Percentiles rank a stretch among this genome's conserved stretches.
Conservation (phyloP, 2,329 filamentous ascomycete genomes). For the Aspergillus viridinutans region DNA sequence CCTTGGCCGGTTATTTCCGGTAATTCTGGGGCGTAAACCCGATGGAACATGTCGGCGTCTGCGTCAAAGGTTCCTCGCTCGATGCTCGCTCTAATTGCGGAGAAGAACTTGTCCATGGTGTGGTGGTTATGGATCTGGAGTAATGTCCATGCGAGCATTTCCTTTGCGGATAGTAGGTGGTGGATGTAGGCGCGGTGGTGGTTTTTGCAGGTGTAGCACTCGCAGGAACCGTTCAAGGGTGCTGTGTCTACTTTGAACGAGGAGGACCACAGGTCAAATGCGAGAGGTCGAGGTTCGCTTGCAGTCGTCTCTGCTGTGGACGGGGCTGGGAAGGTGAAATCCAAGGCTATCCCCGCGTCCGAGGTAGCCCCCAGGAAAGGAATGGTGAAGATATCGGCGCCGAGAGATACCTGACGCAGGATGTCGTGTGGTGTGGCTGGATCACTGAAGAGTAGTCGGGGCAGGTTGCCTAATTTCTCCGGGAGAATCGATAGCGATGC, state of each 20-base stretch:
- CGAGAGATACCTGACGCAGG: slow-evolving; percentile 68
- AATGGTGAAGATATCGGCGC: slow-evolving; percentile 74
- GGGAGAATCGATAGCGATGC: slow-evolving; percentile 65
- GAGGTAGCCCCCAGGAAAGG: slow-evolving; percentile 71
- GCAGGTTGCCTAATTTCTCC: slow-evolving; percentile 56
- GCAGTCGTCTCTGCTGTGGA: not conserved
- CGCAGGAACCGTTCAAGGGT: slow-evolving; percentile 62
- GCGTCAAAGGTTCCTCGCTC: slow-evolving; percentile 50
- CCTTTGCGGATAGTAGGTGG: slow-evolving; percentile 82
- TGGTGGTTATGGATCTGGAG: slow-evolving; percentile 89
- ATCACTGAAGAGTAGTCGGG: slow-evolving; percentile 69
- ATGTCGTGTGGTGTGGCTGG: slow-evolving; percentile 70
- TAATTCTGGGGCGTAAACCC: slow-evolving; percentile 64
- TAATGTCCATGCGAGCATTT: slow-evolving; percentile 95
- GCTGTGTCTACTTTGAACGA: slow-evolving; percentile 57
- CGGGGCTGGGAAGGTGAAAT: slow-evolving; percentile 65
- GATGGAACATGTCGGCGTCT: slow-evolving; percentile 58
- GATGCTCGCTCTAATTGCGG: slow-evolving; percentile 63
- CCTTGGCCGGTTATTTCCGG: slow-evolving; percentile 72
- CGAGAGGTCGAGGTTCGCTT: slow-evolving; percentile 50
- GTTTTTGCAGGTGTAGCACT: slow-evolving; percentile 75
- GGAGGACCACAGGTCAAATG: slow-evolving; percentile 71
- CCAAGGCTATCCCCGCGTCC: slow-evolving; percentile 79
- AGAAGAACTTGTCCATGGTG: slow-evolving; percentile 69
- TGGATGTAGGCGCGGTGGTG: slow-evolving; percentile 86